A percentile compares a stretch with the other conserved stretches of the same genome.
phyloP scores from a whole-genome alignment of 2,329 filamentous ascomycete species.

The Stachybotrys echinatus region DNA sequence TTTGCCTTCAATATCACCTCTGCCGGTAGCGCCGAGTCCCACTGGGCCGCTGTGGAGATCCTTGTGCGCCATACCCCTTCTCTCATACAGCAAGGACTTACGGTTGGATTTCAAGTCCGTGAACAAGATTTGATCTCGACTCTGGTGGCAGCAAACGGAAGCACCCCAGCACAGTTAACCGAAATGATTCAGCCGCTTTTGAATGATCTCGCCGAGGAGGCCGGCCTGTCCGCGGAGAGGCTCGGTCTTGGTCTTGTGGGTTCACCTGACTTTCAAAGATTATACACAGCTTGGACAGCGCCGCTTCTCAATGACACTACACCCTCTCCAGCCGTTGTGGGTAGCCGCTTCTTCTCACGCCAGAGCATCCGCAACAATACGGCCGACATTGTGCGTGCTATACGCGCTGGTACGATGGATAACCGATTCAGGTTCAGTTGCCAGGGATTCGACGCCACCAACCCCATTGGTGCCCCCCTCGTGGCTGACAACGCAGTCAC shows the following conservation, averaged over 20 bases:
- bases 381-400: neutral
- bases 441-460: neutral
- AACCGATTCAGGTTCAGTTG: neutral
- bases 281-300: neutral
- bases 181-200: neutral
- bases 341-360: neutral
- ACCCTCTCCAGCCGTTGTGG: neutral
- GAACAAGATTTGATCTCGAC: neutral
- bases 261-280: neutral
- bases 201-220: neutral
- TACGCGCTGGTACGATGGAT: neutral
- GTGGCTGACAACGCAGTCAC: neutral
- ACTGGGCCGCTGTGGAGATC: neutral
- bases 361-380: neutral
- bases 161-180: neutral
- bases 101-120: neutral
- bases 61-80: neutral
- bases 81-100: neutral
- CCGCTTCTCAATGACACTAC: neutral
- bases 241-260: neutral
- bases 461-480: neutral
- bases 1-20: neutral
- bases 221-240: neutral
- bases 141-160: neutral
- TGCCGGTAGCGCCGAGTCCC: neutral